phyloP scores from a whole-genome alignment of 495 filamentous ascomycete species.

The Lindgomyces ingoldianus region DNA sequence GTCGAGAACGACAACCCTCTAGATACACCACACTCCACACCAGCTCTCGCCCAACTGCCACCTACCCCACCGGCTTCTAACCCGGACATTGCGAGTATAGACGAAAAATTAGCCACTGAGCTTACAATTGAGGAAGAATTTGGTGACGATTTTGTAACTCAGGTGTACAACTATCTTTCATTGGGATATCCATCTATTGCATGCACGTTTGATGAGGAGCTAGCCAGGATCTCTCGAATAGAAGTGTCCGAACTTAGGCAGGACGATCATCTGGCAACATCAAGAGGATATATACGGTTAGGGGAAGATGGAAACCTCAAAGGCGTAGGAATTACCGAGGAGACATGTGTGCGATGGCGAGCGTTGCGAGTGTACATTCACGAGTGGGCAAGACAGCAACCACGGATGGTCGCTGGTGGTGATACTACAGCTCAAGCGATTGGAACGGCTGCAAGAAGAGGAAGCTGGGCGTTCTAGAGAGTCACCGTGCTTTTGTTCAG shows the following conservation, averaged over 20 bases:
- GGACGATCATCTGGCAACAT: conserved; percentile 63
- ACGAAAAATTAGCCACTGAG: conserved; percentile 52
- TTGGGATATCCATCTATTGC: conserved; percentile 86
- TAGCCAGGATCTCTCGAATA: conserved; percentile 74
- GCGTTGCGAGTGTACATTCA: conserved; percentile 77
- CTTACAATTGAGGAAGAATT: conserved; percentile 65
- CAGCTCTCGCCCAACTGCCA: conserved; percentile 27
- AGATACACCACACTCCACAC: conserved; percentile 34
- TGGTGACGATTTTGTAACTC: conserved; percentile 80
- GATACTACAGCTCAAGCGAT: conserved; percentile 59
- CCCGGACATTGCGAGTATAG: conserved; percentile 41
- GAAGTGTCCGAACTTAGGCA: conserved; percentile 63
- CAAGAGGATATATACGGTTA: conserved; percentile 66
- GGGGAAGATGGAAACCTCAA: conserved; percentile 48
- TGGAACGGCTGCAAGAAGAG: conserved; percentile 71
- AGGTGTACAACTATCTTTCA: conserved; percentile 94
- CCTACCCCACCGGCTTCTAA: conserved; percentile 38
- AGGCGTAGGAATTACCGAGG: conserved; percentile 44
- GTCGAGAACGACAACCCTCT: conserved; percentile 37
- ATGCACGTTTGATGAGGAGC: conserved; percentile 76
- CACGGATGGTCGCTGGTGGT: conserved; percentile 59
- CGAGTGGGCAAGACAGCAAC: conserved; percentile 83
- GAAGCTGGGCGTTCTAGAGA: conserved; percentile 76
- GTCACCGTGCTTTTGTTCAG: background rate
- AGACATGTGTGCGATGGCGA: conserved; percentile 69